phyloP scores from a whole-genome alignment of 1,284 basidiomycete species.

The Cutaneotrichosporon spelunceum region DNA sequence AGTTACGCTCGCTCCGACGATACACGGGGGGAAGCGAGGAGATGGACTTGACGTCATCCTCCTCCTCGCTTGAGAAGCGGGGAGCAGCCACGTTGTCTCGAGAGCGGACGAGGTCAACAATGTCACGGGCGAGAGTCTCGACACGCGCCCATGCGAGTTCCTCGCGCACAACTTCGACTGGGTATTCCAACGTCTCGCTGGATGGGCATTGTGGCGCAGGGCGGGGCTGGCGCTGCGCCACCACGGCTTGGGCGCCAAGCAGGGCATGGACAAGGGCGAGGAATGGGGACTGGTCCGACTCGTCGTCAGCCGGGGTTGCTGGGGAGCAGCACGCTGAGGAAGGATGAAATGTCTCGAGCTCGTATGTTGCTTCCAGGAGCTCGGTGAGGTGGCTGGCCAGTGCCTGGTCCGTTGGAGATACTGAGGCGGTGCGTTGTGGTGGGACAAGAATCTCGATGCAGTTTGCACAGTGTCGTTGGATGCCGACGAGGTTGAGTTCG shows the following conservation, averaged over 20 bases:
- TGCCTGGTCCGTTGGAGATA: constrained; percentile 19
- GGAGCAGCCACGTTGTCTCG: constrained; percentile 1
- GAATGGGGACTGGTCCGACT: constrained; percentile 12
- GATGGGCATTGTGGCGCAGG: not conserved
- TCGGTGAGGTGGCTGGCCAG: constrained; percentile 36
- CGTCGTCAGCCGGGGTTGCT: constrained; percentile 13
- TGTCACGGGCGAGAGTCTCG: constrained; percentile 28
- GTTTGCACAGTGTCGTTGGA: constrained; percentile 34
- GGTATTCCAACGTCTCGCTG: not conserved
- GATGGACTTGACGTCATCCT: constrained; percentile 4
- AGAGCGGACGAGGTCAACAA: constrained; percentile 28
- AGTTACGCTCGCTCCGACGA: constrained; percentile 12
- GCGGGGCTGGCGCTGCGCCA: constrained; percentile 6
- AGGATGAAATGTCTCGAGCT: constrained; percentile 38
- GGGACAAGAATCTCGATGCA: constrained; percentile 30
- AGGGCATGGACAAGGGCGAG: constrained; percentile 13
- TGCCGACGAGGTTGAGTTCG: constrained; percentile 27
- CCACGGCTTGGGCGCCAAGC: constrained; percentile 7
- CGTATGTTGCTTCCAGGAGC: constrained; percentile 41
- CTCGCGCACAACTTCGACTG: constrained; percentile 15
- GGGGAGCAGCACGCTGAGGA: constrained; percentile 21
- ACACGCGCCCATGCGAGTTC: constrained; percentile 39
- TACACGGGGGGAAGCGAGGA: constrained; percentile 18
- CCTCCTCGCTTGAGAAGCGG: not conserved
- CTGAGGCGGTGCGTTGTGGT: not conserved